These are phyloP conservation scores for Dryas integrifolia DNA, from an alignment of 331 rosid genomes.

Conservation along the genomic window DNA sequence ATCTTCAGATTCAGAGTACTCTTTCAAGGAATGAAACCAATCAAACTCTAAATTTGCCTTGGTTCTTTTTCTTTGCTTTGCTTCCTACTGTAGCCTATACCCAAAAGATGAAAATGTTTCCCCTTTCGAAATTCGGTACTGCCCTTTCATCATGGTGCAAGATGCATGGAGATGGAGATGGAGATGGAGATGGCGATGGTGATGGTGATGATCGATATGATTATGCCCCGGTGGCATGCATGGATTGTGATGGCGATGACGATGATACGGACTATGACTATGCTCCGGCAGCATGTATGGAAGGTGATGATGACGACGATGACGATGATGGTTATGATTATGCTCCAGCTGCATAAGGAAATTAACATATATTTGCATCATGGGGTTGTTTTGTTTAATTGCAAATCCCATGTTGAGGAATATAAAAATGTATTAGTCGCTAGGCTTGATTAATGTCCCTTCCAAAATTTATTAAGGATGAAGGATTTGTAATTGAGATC, in stretches of 20 bases:
- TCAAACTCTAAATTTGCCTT: background rate
- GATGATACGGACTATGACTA: background rate
- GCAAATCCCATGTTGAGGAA: too few species aligned
- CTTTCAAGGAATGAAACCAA: too few species aligned
- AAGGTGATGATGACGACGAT: background rate
- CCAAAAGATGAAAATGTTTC: background rate
- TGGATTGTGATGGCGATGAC: background rate
- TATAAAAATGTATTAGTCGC: too few species aligned
- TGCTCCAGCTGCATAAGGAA: slow-evolving; percentile 16
- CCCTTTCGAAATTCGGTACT: slow-evolving; percentile 5
- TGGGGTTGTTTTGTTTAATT: too few species aligned
- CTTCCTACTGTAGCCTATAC: background rate
- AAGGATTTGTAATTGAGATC: too few species aligned
- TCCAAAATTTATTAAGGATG: too few species aligned
- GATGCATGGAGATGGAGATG: slow-evolving; percentile 6
- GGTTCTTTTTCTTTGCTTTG: background rate
- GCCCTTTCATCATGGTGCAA: background rate
- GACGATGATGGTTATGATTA: slow-evolving; percentile 23
- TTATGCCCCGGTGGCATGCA: slow-evolving; percentile 6
- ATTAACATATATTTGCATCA: background rate
- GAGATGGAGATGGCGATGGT: background rate
- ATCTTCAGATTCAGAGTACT: too few species aligned
- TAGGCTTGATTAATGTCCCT: too few species aligned
- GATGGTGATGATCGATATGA: slow-evolving; percentile 7
- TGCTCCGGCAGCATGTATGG: background rate